Conservation (phyloP, 1,139 yeast species). For the Arxiozyma telluris region DNA sequence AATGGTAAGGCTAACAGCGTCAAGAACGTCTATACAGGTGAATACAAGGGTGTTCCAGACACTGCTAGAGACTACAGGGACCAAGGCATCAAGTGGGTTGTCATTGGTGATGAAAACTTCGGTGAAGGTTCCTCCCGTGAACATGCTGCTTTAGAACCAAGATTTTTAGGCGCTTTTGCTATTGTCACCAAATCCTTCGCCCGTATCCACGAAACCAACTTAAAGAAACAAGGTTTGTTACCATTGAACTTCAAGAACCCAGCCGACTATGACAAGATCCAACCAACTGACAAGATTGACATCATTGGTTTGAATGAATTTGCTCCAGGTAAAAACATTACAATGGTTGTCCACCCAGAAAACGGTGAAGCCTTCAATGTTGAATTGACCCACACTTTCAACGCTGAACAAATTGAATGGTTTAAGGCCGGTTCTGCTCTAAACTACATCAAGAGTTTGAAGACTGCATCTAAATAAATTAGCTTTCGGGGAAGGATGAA, state of each 20-base stretch:
- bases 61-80: conserved; percentile 94
- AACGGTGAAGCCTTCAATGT: conserved; percentile 65
- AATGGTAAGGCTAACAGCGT: conserved; percentile 91
- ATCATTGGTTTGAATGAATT: conserved; percentile 74
- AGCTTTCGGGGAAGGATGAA: background rate
- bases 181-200: conserved; percentile 97
- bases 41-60: conserved; percentile 91
- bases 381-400: conserved; percentile 86
- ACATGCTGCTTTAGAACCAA: conserved; percentile 99
- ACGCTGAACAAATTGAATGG: conserved; percentile 96
- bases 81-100: conserved; percentile 89
- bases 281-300: conserved; percentile 84
- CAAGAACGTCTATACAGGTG: conserved; percentile 87
- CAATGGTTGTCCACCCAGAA: conserved; percentile 75
- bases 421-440: conserved; percentile 98
- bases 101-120: conserved; percentile 96
- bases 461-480: conserved; percentile 2
- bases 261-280: conserved; percentile 89
- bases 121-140: conserved; percentile 99
- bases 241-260: conserved; percentile 88
- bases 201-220: conserved; percentile 90
- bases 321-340: conserved; percentile 88
- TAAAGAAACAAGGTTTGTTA: conserved; percentile 95
- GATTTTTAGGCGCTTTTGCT: conserved; percentile 97
- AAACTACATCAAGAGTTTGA: conserved; percentile 76